phyloP scores from a whole-genome alignment of 192 early-diverging fungal species.

The Globomyces pollinis-pini region DNA sequence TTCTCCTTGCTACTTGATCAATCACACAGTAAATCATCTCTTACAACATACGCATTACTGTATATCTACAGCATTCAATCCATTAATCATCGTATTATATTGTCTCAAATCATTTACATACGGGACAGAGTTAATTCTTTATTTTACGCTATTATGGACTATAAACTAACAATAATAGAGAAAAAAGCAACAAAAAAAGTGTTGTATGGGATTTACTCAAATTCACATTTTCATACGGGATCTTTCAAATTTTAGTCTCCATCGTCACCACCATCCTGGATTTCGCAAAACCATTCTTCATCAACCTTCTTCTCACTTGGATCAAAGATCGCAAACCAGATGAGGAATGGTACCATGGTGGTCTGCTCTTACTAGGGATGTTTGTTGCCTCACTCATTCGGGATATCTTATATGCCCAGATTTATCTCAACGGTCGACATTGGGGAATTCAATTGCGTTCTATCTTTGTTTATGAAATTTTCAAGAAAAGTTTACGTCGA shows the following conservation, averaged over 20 bases:
- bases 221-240: background rate
- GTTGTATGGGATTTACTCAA: background rate
- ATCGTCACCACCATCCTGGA: constrained; percentile 12
- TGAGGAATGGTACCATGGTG: constrained; percentile 2
- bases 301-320: constrained; percentile 31
- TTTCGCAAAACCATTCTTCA: constrained; percentile 34
- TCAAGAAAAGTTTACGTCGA: constrained; percentile 32
- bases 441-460: constrained; percentile 9
- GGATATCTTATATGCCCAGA: constrained; percentile 10
- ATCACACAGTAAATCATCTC: too few relatives aligned
- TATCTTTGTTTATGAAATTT: constrained; percentile 26
- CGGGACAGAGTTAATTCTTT: too few relatives aligned
- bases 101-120: too few relatives aligned
- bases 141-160: too few relatives aligned
- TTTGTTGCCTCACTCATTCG: constrained; percentile 8
- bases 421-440: constrained; percentile 14
- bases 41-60: too few relatives aligned
- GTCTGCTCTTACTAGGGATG: constrained; percentile 17
- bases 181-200: background rate
- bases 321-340: constrained; percentile 17
- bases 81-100: too few relatives aligned
- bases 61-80: too few relatives aligned
- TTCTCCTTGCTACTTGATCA: too few relatives aligned
- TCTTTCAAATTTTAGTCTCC: constrained; percentile 16
- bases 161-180: too few relatives aligned